Evolutionary conservation across 2,329 filamentous ascomycete species (phyloP).

Genomic region (Fusarium luffae): DNA sequence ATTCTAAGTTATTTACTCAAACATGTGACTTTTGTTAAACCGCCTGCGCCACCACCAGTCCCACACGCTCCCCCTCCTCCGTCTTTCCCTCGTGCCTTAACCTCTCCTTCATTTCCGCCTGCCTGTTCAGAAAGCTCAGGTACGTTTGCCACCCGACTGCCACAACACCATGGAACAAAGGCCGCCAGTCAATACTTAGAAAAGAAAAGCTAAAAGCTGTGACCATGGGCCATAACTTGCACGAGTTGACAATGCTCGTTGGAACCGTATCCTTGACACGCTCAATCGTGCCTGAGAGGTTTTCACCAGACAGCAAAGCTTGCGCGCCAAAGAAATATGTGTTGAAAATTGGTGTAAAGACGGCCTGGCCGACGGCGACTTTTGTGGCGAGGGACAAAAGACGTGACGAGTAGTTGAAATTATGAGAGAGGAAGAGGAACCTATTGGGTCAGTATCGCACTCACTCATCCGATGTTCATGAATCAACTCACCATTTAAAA

Average conservation of each 20-base stretch:
- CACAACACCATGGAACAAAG: conserved; percentile 80
- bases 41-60: conserved; percentile 6
- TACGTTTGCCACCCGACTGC: conserved; percentile 95
- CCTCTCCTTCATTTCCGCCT: conserved; percentile 64
- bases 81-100: conserved; percentile 4
- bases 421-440: conserved; percentile 81
- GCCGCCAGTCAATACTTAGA: conserved; percentile 80
- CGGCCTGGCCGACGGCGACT: conserved; percentile 80
- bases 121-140: conserved; percentile 80
- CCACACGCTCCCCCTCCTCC: not conserved
- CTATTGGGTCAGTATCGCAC: conserved; percentile 53
- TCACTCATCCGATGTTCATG: too few relatives aligned
- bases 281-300: conserved; percentile 71
- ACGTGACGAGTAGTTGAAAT: conserved; percentile 86
- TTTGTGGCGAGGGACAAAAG: conserved; percentile 78
- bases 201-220: conserved; percentile 91
- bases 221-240: conserved; percentile 89
- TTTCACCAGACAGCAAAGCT: conserved; percentile 77
- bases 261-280: conserved; percentile 82
- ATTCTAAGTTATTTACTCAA: too few relatives aligned
- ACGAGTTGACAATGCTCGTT: conserved; percentile 78
- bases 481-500: conserved; percentile 76
- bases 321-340: conserved; percentile 86
- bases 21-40: not conserved
- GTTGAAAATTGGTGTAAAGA: conserved; percentile 87